A percentile compares a stretch with the other conserved stretches of the same genome.
Evolutionary conservation across 306 rosid species (phyloP).

Genomic region (Begonia masoniana): DNA sequence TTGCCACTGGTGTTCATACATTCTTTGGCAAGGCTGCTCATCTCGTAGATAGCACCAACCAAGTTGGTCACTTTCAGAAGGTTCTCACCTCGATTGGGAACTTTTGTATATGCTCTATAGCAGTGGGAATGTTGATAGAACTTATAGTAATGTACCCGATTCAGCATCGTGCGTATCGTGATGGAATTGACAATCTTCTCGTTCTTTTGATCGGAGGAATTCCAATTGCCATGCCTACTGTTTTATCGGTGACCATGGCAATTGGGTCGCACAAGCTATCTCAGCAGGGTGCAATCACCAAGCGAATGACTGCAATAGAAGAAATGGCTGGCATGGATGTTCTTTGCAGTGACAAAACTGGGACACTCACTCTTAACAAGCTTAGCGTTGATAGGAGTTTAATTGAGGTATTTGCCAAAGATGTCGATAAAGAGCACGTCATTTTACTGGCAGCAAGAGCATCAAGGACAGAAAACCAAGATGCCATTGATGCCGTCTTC

Average conservation of each 20-base stretch:
- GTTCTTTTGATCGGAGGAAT: conserved; percentile 98
- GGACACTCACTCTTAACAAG: conserved; percentile 95
- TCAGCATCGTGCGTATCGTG: conserved; percentile 71
- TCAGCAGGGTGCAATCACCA: conserved; percentile 96
- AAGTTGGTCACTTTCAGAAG: conserved; percentile 98
- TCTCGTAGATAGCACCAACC: conserved; percentile 93
- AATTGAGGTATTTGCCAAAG: conserved; percentile 76
- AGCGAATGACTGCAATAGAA: conserved; percentile 98
- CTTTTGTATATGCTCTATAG: conserved; percentile 94
- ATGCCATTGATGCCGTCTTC: conserved; percentile 93
- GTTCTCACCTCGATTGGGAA: conserved; percentile 93
- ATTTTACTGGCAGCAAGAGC: conserved; percentile 87
- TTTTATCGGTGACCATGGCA: conserved; percentile 97
- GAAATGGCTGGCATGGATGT: conserved; percentile 99
- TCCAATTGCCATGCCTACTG: conserved; percentile 99
- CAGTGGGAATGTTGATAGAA: conserved; percentile 80
- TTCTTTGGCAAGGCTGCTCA: conserved; percentile 99
- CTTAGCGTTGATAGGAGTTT: conserved; percentile 74
- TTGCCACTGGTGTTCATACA: conserved; percentile 98
- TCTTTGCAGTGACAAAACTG: conserved; percentile 97
- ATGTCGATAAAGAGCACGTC: conserved; percentile 73
- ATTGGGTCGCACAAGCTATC: conserved; percentile 96
- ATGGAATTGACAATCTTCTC: conserved; percentile 88
- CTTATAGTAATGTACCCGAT: conserved; percentile 92
- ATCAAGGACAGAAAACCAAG: conserved; percentile 91